Conservation (phyloP, 2,329 filamentous ascomycete species). For the Fusarium agapanthi region DNA sequence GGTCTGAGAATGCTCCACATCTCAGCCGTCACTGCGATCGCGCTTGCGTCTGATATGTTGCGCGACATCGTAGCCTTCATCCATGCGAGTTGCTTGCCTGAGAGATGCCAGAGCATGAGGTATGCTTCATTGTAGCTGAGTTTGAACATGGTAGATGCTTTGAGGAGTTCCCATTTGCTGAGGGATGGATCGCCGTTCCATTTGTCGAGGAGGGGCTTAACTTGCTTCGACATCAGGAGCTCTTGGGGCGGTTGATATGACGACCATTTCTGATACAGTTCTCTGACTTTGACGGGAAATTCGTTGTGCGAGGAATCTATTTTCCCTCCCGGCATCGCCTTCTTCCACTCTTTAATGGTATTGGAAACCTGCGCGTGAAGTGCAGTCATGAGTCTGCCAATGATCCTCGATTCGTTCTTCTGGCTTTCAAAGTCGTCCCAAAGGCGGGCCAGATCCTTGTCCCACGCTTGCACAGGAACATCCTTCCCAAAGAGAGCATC, state of each 20-base stretch:
- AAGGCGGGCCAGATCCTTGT: slow-evolving; percentile 49
- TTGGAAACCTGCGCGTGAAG: slow-evolving; percentile 48
- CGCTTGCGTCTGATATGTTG: slow-evolving; percentile 22
- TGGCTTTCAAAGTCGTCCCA: slow-evolving; percentile 48
- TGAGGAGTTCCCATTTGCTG: slow-evolving; percentile 58
- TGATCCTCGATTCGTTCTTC: slow-evolving; percentile 39
- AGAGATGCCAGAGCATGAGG: slow-evolving; percentile 60
- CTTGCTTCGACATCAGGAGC: slow-evolving; percentile 35
- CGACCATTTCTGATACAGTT: slow-evolving; percentile 53
- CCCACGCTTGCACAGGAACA: slow-evolving; percentile 43
- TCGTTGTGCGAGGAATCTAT: slow-evolving; percentile 43
- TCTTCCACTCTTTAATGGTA: slow-evolving; percentile 49
- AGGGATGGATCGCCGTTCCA: slow-evolving; percentile 39
- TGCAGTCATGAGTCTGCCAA: slow-evolving; percentile 44
- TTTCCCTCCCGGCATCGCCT: background rate
- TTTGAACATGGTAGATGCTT: slow-evolving; percentile 60
- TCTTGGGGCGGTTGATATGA: slow-evolving; percentile 50
- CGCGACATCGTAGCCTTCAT: slow-evolving; percentile 53
- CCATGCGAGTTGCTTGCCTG: slow-evolving; percentile 57
- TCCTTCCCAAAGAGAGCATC: slow-evolving; percentile 16
- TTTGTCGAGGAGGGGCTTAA: slow-evolving; percentile 42
- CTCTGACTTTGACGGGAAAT: slow-evolving; percentile 43
- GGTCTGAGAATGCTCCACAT: slow-evolving; percentile 51
- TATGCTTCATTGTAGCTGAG: no score
- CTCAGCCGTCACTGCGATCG: slow-evolving; percentile 47